A percentile compares a stretch with the other conserved stretches of the same genome.
Conservation (phyloP, 169 alveolate genomes). For the Cyclospora cayetanensis region DNA sequence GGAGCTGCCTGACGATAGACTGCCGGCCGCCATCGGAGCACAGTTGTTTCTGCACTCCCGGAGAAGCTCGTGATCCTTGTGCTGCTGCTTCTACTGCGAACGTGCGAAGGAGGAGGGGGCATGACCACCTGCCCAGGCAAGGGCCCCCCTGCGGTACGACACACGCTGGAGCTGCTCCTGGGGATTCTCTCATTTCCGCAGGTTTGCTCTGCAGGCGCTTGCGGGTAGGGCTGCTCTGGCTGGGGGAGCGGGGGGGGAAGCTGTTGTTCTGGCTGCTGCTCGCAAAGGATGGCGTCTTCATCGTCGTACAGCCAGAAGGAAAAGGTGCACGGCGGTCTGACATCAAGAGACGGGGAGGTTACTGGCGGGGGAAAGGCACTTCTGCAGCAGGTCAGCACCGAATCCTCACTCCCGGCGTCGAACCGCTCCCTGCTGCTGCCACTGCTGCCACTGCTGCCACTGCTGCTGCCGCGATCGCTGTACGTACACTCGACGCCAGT, state of each 20-base stretch:
- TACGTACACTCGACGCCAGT: not conserved
- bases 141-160: too few relatives aligned
- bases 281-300: too few relatives aligned
- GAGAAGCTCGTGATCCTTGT: not conserved
- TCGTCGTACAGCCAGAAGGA: constrained; percentile 75
- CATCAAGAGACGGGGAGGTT: constrained; percentile 70
- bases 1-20: too few relatives aligned
- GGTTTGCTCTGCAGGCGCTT: too few relatives aligned
- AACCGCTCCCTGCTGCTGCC: not conserved
- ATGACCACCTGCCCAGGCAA: too few relatives aligned
- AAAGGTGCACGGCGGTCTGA: constrained; percentile 75
- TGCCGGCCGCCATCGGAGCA: constrained; percentile 60
- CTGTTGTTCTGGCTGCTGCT: too few relatives aligned
- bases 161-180: constrained; percentile 10
- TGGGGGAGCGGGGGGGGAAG: not conserved
- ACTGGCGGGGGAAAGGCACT: constrained; percentile 33
- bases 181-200: not conserved
- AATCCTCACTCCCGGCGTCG: not conserved
- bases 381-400: constrained; percentile 4
- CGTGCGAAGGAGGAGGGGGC: constrained; percentile 18
- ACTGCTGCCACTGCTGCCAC: constrained; percentile 51
- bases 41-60: constrained; percentile 34
- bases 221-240: constrained; percentile 41
- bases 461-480: constrained; percentile 17
- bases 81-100: constrained; percentile 5